Percentiles rank a stretch among this genome's conserved stretches.
phyloP scores from a whole-genome alignment of 441 rosid species.

The Gossypium schwendimanii region DNA sequence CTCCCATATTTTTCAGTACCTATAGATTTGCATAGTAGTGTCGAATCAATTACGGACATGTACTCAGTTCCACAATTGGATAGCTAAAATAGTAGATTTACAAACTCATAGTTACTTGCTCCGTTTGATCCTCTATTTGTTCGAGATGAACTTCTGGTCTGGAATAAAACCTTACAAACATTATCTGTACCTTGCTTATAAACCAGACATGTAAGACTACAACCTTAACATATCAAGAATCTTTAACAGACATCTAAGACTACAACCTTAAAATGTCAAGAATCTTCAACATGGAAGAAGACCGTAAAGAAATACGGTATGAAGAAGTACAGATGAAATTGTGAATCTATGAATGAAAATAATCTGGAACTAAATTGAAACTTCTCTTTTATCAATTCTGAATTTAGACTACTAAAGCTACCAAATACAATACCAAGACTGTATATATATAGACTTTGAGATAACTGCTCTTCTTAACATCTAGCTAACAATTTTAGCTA shows the following conservation, averaged over 20 bases:
- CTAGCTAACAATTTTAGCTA: too few species aligned
- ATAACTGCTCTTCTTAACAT: too few species aligned
- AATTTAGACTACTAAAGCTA: too few species aligned
- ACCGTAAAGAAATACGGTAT: slow-evolving; percentile 21
- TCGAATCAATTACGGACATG: neutral
- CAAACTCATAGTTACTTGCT: slow-evolving; percentile 4
- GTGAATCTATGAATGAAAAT: too few species aligned
- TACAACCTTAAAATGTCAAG: too few species aligned
- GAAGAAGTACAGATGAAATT: too few species aligned
- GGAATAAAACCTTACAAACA: neutral
- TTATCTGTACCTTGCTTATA: neutral
- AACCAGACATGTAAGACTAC: neutral
- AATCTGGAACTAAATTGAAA: too few species aligned
- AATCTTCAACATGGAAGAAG: slow-evolving; percentile 40
- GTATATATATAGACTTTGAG: too few species aligned
- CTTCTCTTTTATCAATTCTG: too few species aligned
- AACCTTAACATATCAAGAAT: slow-evolving; percentile 1
- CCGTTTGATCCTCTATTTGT: slow-evolving; percentile 15
- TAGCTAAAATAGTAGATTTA: neutral
- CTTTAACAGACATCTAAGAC: neutral
- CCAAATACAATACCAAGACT: too few species aligned
- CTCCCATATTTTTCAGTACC: slow-evolving; percentile 91
- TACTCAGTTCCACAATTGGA: neutral
- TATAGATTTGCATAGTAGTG: slow-evolving; percentile 14
- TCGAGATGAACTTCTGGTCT: slow-evolving; percentile 12